Base-by-base conservation (phyloP, 2,329 filamentous ascomycete species). In the Neocucurbitaria cava region DNA sequence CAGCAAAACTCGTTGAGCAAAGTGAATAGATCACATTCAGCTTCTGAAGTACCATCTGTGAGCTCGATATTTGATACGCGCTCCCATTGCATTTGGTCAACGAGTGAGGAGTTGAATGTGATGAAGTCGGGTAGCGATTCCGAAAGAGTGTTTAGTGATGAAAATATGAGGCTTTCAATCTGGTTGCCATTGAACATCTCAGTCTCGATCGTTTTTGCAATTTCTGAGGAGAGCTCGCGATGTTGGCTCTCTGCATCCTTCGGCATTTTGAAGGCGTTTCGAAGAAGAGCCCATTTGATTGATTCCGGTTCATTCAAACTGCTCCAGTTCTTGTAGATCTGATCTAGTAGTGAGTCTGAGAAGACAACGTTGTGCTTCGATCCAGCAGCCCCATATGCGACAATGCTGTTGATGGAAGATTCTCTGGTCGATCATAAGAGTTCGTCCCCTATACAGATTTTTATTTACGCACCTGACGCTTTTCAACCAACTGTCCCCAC, bases 81-180 rank as follows among this genome's bases (percentile, higher is more conserved):
- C 66, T 89, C 87, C 87, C 87, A 89, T 2, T 78, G 77, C 62
- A 81, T 79, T 56, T 88, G 84, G 64, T 89, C 87, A 21, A 89
- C 84, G 2, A 81, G 75, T 17, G 84, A 87, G 7, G 80, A 76
- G 33, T 80, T 81, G 62, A 87, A 87, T 0, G 85, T 85, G 35
- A 88, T 79, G 30, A 89, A 70, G 48, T 85, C 82, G 4, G 83
- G 81, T 10, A 84, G 76, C 81, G 71, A 51, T 73, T 74, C 35
- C 59, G 70, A 41, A 73, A 77, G 6, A 76, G 64, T 59, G 7
- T 53, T 54, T 3, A 72, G 46, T 3, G 70, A 68, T 7, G 57
- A 46, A 69, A 54, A 79, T 68, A 42, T 51, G 17, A 75, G 46
- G 10, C 77, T 74, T 3, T 77, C 74, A 20, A 84, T 67, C 46